phyloP scores from a whole-genome alignment of 2,329 filamentous ascomycete species.

The Colletotrichum tropicale region DNA sequence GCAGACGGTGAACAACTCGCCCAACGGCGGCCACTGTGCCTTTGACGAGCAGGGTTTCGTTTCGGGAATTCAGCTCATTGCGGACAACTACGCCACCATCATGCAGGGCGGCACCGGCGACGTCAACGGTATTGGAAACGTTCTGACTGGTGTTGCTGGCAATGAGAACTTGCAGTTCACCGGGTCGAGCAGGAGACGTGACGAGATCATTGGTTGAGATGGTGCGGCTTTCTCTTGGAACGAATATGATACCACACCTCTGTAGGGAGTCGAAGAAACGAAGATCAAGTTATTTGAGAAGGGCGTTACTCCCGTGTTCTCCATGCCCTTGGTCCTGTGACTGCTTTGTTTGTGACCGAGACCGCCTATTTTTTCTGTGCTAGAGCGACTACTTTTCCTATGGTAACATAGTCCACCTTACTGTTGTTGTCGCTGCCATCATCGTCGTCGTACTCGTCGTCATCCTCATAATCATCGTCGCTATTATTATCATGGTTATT shows the following conservation, averaged over 20 bases:
- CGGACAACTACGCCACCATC: constrained; percentile 55
- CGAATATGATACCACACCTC: background rate
- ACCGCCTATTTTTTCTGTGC: too few relatives aligned
- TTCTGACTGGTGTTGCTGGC: constrained; percentile 52
- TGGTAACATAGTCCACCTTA: too few relatives aligned
- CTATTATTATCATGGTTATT: too few relatives aligned
- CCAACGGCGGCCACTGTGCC: constrained; percentile 61
- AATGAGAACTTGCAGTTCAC: constrained; percentile 51
- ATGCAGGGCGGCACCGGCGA: constrained; percentile 57
- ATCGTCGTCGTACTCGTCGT: too few relatives aligned
- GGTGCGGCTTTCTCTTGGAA: background rate
- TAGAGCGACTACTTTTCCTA: too few relatives aligned
- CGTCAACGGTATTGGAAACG: constrained; percentile 52
- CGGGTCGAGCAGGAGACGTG: constrained; percentile 8
- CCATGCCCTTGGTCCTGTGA: background rate
- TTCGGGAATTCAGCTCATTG: constrained; percentile 61
- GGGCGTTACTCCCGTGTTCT: background rate
- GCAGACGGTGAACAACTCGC: constrained; percentile 62
- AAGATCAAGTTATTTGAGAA: background rate
- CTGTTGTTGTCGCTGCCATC: too few relatives aligned
- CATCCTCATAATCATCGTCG: fast-evolving
- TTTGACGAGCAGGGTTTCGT: constrained; percentile 61
- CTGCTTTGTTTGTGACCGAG: background rate
- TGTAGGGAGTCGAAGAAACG: background rate
- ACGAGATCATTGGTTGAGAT: constrained; percentile 11